phyloP scores from a whole-genome alignment of 2,329 filamentous ascomycete genomes.

The Onygena corvina region DNA sequence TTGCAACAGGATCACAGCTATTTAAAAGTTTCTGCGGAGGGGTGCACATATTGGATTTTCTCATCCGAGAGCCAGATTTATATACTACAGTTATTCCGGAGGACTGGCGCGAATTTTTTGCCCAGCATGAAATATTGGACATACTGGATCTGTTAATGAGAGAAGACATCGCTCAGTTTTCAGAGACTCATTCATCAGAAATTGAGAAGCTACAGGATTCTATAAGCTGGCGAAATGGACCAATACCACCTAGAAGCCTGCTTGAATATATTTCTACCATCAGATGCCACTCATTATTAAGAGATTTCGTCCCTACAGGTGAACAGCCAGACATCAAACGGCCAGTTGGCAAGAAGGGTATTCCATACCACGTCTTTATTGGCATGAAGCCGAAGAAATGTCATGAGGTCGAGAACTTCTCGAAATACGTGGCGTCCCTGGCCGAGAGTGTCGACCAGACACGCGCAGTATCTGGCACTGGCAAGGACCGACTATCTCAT shows the following conservation, averaged over 20 bases:
- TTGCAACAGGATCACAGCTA: slow-evolving; percentile 59
- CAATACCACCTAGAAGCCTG: slow-evolving; percentile 44
- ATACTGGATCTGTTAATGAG: slow-evolving; percentile 72
- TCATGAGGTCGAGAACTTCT: slow-evolving; percentile 85
- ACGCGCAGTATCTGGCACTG: slow-evolving; percentile 20
- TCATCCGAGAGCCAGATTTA: slow-evolving; percentile 70
- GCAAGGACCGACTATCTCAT: slow-evolving; percentile 52
- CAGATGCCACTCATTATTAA: slow-evolving; percentile 53
- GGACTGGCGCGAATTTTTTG: slow-evolving; percentile 73
- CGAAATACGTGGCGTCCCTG: slow-evolving; percentile 67
- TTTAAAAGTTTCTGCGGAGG: slow-evolving; percentile 88
- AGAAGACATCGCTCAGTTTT: slow-evolving; percentile 50
- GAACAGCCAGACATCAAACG: slow-evolving; percentile 17
- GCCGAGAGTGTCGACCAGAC: slow-evolving; percentile 43
- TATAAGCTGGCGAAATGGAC: slow-evolving; percentile 34
- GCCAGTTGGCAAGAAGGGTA: slow-evolving; percentile 38
- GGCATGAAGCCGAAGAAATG: slow-evolving; percentile 96
- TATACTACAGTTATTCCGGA: slow-evolving; percentile 64
- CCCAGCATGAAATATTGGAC: slow-evolving; percentile 56
- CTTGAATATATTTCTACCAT: slow-evolving; percentile 61
- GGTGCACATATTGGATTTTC: slow-evolving; percentile 95
- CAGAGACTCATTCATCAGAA: slow-evolving; percentile 12
- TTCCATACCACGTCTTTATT: slow-evolving; percentile 62
- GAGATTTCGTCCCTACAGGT: slow-evolving; percentile 43
- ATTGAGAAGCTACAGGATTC: slow-evolving; percentile 1